Percentiles rank a stretch among this genome's conserved stretches.
phyloP scores from a whole-genome alignment of 208 protist genomes.

The Naegleria gruberi region DNA sequence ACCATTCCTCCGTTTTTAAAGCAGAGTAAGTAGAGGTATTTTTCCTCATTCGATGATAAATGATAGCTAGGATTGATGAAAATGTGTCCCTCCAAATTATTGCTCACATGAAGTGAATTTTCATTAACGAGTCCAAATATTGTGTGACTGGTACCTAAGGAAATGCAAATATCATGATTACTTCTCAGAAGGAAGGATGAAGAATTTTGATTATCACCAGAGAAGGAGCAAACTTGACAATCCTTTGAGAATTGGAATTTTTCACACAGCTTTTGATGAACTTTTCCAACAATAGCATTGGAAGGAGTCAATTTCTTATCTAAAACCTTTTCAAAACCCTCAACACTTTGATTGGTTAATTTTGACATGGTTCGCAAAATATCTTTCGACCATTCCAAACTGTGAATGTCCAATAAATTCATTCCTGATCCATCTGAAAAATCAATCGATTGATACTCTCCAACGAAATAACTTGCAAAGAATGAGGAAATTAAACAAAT shows the following conservation, averaged over 20 bases:
- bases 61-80: constrained; percentile 32
- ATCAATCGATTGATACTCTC: constrained; percentile 45
- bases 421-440: constrained; percentile 42
- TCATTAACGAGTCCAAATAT: constrained; percentile 23
- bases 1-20: constrained; percentile 44
- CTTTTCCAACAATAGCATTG: constrained; percentile 11
- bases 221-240: constrained; percentile 28
- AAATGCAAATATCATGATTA: constrained; percentile 35
- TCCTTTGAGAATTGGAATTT: constrained; percentile 26
- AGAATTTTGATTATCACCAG: constrained; percentile 36
- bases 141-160: constrained; percentile 41
- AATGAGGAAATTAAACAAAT: constrained; percentile 50
- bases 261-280: constrained; percentile 31
- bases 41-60: neutral
- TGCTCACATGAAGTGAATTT: neutral
- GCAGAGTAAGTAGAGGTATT: constrained; percentile 40
- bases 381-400: constrained; percentile 28
- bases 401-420: constrained; percentile 48
- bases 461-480: constrained; percentile 39
- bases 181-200: neutral
- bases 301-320: constrained; percentile 20
- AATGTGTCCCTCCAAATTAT: constrained; percentile 34
- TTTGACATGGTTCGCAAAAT: neutral
- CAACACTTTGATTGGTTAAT: neutral
- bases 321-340: neutral